Evolutionary conservation across 164 flowering plant species (phyloP).

Genomic region (Nymphaea thermarum): DNA sequence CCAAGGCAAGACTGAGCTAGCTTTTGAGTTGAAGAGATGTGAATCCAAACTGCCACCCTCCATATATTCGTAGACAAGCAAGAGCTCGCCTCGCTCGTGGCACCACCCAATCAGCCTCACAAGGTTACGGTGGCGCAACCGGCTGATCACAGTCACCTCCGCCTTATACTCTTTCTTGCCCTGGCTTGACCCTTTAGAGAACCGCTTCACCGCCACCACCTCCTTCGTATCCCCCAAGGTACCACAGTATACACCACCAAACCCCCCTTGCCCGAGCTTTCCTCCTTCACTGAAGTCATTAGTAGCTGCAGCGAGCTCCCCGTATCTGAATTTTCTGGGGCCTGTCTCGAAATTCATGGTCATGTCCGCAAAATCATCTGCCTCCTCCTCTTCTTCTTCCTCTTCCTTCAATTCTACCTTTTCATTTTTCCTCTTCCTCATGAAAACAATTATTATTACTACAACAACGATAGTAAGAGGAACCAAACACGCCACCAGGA

Average conservation of each 20-base stretch:
- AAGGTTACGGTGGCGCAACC: conserved; percentile 34
- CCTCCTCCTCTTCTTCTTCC: neutral
- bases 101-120: conserved; percentile 49
- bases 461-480: neutral
- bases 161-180: conserved; percentile 37
- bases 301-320: conserved; percentile 16
- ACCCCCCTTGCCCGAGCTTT: conserved; percentile 24
- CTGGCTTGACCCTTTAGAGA: conserved; percentile 28
- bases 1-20: conserved; percentile 14
- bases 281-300: conserved; percentile 16
- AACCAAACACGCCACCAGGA: neutral
- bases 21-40: conserved; percentile 22
- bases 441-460: neutral
- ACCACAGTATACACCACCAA: conserved; percentile 35
- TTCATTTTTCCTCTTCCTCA: neutral
- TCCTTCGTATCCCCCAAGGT: conserved; percentile 9
- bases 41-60: conserved; percentile 38
- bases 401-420: neutral
- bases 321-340: conserved; percentile 15
- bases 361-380: neutral
- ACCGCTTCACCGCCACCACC: conserved; percentile 26
- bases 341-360: conserved; percentile 6
- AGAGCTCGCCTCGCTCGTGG: conserved; percentile 32
- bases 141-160: conserved; percentile 39
- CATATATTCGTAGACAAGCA: conserved; percentile 45